phyloP scores from a whole-genome alignment of 2,329 filamentous ascomycete species.

The Cladosporium sp. region DNA sequence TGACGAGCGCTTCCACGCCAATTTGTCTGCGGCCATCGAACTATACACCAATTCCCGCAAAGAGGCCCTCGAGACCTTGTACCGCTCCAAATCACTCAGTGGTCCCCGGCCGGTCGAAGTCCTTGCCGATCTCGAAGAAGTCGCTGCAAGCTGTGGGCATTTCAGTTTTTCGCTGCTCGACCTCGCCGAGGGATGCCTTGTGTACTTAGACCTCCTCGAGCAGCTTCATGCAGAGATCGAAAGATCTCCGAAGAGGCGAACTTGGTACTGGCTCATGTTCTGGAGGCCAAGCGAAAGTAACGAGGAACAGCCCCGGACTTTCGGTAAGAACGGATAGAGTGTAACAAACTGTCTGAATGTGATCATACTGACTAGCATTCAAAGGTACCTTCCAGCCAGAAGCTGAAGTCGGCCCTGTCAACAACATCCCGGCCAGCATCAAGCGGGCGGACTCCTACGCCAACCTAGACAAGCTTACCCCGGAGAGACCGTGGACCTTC shows the following conservation, averaged over 20 bases:
- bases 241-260: conserved; percentile 60
- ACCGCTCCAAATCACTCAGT: conserved; percentile 63
- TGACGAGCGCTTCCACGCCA: conserved; percentile 77
- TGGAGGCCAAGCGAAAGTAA: conserved; percentile 54
- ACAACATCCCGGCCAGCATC: conserved; percentile 32
- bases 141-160: conserved; percentile 95
- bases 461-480: conserved; percentile 24
- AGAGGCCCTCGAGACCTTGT: conserved; percentile 75
- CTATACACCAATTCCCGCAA: conserved; percentile 76
- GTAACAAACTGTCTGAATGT: conserved; percentile 7
- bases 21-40: conserved; percentile 74
- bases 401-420: conserved; percentile 11
- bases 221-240: conserved; percentile 72
- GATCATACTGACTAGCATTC: conserved; percentile 20
- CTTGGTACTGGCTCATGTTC: conserved; percentile 84
- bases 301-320: background rate
- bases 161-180: conserved; percentile 91
- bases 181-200: conserved; percentile 85
- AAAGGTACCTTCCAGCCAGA: conserved; percentile 14
- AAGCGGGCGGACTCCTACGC: conserved; percentile 33
- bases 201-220: conserved; percentile 79
- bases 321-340: background rate
- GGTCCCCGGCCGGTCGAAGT: conserved; percentile 51
- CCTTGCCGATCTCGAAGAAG: conserved; percentile 93
- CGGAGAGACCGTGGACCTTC: conserved; percentile 40